A percentile compares a stretch with the other conserved stretches of the same genome.
Evolutionary conservation across 2,329 filamentous ascomycete genomes (phyloP).

Genomic region (Sporothrix pseudoabietina): DNA sequence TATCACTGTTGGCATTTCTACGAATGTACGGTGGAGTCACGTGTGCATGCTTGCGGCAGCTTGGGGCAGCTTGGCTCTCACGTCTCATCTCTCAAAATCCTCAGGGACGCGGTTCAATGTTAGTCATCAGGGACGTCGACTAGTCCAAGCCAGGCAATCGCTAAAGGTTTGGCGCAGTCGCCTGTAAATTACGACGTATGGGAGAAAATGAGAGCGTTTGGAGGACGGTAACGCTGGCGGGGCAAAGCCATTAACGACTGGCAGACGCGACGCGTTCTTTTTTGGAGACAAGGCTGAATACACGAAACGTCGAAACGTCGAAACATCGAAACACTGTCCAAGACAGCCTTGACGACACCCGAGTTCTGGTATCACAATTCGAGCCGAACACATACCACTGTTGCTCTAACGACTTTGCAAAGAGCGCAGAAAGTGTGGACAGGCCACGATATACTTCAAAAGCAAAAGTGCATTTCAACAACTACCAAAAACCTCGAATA

Average conservation of each 20-base stretch:
- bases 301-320: neutral
- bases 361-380: neutral
- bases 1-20: neutral
- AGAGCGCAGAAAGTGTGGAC: too few species aligned
- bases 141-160: neutral
- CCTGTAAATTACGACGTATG: neutral
- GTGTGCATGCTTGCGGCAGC: neutral
- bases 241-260: neutral
- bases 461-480: neutral
- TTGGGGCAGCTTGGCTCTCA: neutral
- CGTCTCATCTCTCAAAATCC: neutral
- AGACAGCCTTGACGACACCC: neutral
- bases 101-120: neutral
- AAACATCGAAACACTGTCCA: neutral
- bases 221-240: neutral
- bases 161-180: neutral
- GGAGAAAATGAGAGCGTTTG: neutral
- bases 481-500: neutral
- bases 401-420: neutral
- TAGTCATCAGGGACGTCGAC: neutral
- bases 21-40: neutral
- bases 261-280: constrained; percentile 26
- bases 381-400: neutral
- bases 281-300: constrained; percentile 16
- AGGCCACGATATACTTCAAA: too few species aligned